Percentiles rank a stretch among this genome's conserved stretches.
These are phyloP conservation scores for Xylaria venustula DNA, from an alignment of 495 filamentous ascomycete species.

Conservation along the genomic window DNA sequence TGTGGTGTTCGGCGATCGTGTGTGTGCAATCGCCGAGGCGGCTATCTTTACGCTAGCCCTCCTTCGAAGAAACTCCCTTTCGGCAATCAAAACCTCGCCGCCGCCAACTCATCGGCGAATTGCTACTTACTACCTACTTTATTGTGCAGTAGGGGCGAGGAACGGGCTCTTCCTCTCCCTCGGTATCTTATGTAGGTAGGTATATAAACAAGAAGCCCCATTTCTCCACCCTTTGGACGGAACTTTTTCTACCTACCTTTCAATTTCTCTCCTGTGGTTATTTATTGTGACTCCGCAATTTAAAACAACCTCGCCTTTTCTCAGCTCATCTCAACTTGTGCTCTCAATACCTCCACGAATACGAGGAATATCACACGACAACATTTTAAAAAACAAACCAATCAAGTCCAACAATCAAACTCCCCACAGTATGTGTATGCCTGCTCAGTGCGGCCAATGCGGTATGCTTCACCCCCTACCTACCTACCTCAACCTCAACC, in stretches of 20 bases:
- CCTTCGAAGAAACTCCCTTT: not conserved
- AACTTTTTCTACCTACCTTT: not conserved
- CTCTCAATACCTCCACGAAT: not conserved
- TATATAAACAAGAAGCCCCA: not conserved
- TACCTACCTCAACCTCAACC: no score
- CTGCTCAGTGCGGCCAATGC: constrained; percentile 27
- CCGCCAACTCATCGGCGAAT: constrained; percentile 8
- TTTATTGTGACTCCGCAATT: not conserved
- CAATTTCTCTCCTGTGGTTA: not conserved
- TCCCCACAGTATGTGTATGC: constrained; percentile 30
- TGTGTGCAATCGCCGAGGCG: not conserved
- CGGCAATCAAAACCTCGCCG: not conserved
- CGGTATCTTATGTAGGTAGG: no score
- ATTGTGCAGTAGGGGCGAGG: not conserved
- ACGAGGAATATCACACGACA: no score
- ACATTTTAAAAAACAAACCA: no score
- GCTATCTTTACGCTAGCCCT: not conserved
- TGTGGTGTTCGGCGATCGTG: not conserved
- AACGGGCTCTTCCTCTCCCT: not conserved
- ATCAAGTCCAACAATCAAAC: no score
- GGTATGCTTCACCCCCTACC: constrained; percentile 18
- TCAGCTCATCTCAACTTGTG: no score
- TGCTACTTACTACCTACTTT: no score
- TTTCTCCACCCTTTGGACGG: not conserved
- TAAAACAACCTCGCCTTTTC: not conserved